Conservation (phyloP, 805 yeast species). For the Candida gorgasii region DNA sequence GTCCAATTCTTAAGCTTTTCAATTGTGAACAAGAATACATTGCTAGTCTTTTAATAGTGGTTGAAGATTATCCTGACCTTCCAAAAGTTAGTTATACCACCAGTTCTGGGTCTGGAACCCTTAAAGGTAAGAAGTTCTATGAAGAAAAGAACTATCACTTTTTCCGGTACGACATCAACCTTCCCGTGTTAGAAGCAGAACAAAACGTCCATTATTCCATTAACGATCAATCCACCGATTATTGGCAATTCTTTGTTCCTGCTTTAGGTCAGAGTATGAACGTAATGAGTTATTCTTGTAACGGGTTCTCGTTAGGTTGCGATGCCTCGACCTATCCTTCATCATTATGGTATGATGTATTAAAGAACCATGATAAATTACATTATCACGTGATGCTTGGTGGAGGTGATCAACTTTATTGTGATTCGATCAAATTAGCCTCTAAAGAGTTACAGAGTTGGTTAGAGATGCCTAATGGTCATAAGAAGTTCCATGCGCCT, state of each 20-base stretch:
- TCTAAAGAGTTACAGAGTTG: conserved; percentile 60
- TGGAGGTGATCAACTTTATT: conserved; percentile 95
- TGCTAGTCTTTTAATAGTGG: conserved; percentile 68
- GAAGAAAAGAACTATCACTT: conserved; percentile 51
- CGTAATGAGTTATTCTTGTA: conserved; percentile 81
- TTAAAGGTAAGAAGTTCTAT: conserved; percentile 47
- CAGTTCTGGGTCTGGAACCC: conserved; percentile 49
- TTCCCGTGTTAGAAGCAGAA: conserved; percentile 50
- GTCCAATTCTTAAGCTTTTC: conserved; percentile 73
- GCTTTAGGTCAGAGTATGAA: conserved; percentile 68
- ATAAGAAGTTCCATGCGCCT: conserved; percentile 38
- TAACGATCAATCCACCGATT: conserved; percentile 38
- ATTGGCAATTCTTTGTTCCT: conserved; percentile 71
- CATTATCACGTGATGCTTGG: conserved; percentile 93
- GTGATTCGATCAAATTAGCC: conserved; percentile 72
- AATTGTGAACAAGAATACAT: conserved; percentile 69
- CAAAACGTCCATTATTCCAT: conserved; percentile 65
- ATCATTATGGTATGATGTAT: conserved; percentile 83
- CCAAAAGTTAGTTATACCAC: conserved; percentile 35
- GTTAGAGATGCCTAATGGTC: conserved; percentile 55
- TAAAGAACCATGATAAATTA: conserved; percentile 55
- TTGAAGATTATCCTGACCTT: conserved; percentile 36
- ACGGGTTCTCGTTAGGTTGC: conserved; percentile 80
- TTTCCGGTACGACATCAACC: conserved; percentile 62
- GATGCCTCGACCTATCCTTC: conserved; percentile 69